A percentile compares a stretch with the other conserved stretches of the same genome.
phyloP scores from a whole-genome alignment of 768 basidiomycete species.

The Pulveroboletus sp. region DNA sequence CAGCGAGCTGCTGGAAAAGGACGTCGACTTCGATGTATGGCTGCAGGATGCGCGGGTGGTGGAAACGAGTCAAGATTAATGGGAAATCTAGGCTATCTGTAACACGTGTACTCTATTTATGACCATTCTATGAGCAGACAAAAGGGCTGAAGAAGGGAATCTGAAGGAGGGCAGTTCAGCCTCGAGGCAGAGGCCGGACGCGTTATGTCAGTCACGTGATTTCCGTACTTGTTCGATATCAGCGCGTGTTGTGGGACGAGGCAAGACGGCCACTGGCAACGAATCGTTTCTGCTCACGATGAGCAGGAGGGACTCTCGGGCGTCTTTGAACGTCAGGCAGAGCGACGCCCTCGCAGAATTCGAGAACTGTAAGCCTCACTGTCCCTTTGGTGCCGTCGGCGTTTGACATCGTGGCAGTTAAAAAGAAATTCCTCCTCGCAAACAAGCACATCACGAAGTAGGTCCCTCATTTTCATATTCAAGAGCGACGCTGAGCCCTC shows the following conservation, averaged over 20 bases:
- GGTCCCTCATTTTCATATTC: slow-evolving; percentile 18
- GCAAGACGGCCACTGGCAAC: slow-evolving; percentile 12
- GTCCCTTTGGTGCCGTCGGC: neutral
- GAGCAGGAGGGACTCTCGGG: slow-evolving; percentile 32
- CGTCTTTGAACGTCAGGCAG: slow-evolving; percentile 60
- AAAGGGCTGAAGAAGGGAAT: slow-evolving; percentile 20
- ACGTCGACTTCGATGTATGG: slow-evolving; percentile 56
- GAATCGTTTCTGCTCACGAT: slow-evolving; percentile 24
- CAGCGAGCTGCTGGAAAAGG: slow-evolving; percentile 50
- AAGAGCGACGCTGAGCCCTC: slow-evolving; percentile 7
- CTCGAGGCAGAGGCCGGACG: slow-evolving; percentile 26
- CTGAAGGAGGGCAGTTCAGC: slow-evolving; percentile 23
- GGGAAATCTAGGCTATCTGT: slow-evolving; percentile 3
- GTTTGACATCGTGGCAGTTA: slow-evolving; percentile 51
- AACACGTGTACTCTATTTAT: slow-evolving; percentile 21
- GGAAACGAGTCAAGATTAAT: slow-evolving; percentile 23
- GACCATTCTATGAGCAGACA: slow-evolving; percentile 6
- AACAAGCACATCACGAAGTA: slow-evolving; percentile 92
- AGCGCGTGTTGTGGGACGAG: slow-evolving; percentile 27
- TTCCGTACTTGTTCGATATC: slow-evolving; percentile 30
- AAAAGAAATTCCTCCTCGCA: slow-evolving; percentile 87
- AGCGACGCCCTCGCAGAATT: slow-evolving; percentile 80
- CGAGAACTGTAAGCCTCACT: slow-evolving; percentile 63
- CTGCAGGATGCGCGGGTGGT: slow-evolving; percentile 37
- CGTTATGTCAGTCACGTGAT: slow-evolving; percentile 28